Percentiles rank a stretch among this genome's conserved stretches.
Conservation (phyloP, 2,329 filamentous ascomycete species). For the Aspergillus brasiliensis region DNA sequence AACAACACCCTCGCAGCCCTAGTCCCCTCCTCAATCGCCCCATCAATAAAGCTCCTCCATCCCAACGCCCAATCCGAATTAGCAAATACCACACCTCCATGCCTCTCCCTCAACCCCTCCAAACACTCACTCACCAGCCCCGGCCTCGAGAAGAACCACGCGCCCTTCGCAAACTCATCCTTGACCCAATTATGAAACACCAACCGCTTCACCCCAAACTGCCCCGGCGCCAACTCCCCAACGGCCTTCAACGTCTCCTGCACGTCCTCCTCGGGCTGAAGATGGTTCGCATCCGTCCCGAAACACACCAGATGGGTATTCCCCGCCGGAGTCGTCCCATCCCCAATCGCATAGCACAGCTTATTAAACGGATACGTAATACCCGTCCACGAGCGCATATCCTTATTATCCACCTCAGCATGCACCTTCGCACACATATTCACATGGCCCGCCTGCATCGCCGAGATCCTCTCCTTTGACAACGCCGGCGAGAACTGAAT, state of each 20-base stretch:
- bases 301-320: conserved; percentile 55
- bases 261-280: conserved; percentile 49
- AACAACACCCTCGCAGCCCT: not conserved
- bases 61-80: conserved; percentile 31
- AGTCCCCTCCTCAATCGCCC: conserved; percentile 30
- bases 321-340: conserved; percentile 48
- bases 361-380: conserved; percentile 49
- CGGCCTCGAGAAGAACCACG: conserved; percentile 47
- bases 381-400: conserved; percentile 48
- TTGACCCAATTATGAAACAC: conserved; percentile 54
- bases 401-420: conserved; percentile 45
- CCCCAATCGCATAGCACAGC: conserved; percentile 48
- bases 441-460: conserved; percentile 45
- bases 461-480: conserved; percentile 36
- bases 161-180: conserved; percentile 52
- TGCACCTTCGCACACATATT: conserved; percentile 53
- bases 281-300: conserved; percentile 46
- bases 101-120: conserved; percentile 43
- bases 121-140: conserved; percentile 43
- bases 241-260: conserved; percentile 36
- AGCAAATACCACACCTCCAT: conserved; percentile 51
- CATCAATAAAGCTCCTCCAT: conserved; percentile 50
- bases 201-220: conserved; percentile 27
- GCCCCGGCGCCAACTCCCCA: conserved; percentile 33
- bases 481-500: conserved; percentile 51